phyloP scores from a whole-genome alignment of 1,284 basidiomycete genomes.

The Lignosus rhinocerotis region DNA sequence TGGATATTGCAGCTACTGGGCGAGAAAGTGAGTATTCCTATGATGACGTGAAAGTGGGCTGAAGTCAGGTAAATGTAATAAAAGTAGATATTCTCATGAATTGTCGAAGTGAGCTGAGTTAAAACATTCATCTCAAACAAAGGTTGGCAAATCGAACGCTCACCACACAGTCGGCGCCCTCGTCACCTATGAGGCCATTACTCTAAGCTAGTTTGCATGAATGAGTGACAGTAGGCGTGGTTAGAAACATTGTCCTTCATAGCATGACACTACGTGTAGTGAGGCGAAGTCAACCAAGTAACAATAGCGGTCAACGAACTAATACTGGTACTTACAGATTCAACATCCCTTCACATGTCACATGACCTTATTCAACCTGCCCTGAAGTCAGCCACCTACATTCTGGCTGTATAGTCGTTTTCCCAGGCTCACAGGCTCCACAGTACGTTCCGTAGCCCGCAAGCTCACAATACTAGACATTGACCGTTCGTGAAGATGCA shows the following conservation, averaged over 20 bases:
- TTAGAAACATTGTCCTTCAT: not conserved
- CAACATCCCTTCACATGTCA: conserved; percentile 2
- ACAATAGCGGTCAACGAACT: not conserved
- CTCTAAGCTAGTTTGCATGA: too few relatives aligned
- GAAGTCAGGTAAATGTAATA: not conserved
- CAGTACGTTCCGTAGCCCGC: conserved; percentile 25
- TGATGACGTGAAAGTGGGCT: not conserved
- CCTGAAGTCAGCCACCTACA: conserved; percentile 46
- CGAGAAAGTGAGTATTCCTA: not conserved
- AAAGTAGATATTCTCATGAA: conserved; percentile 49
- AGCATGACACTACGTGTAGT: not conserved
- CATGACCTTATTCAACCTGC: conserved; percentile 26
- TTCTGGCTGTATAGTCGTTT: conserved; percentile 44
- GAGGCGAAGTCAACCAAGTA: not conserved
- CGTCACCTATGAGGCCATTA: too few relatives aligned
- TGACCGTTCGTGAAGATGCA: conserved; percentile 63
- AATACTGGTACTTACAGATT: not conserved
- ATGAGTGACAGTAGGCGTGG: not conserved
- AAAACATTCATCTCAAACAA: conserved; percentile 43
- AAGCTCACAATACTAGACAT: conserved; percentile 27
- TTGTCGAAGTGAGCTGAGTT: conserved; percentile 70
- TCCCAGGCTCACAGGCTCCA: conserved; percentile 32
- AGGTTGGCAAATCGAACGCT: not conserved
- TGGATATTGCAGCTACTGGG: too few relatives aligned
- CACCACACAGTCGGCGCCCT: not conserved